A percentile compares a stretch with the other conserved stretches of the same genome.
Evolutionary conservation across 306 rosid genomes (phyloP).

Genomic region (Vigna mungo): DNA sequence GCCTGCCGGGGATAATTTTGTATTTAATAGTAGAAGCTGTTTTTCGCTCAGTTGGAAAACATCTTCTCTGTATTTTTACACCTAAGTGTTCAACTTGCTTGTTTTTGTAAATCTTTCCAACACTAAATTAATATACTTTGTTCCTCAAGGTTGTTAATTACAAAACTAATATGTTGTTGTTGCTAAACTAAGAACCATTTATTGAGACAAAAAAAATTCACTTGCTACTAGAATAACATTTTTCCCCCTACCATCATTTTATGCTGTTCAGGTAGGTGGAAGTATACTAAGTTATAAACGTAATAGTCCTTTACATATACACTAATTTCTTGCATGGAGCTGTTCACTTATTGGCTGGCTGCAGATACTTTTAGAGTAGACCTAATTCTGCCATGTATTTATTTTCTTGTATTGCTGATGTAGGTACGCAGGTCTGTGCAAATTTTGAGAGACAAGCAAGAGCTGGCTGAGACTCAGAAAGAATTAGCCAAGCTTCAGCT

Average conservation of each 20-base stretch:
- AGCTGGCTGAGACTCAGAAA: slow-evolving; percentile 89
- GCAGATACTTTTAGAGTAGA: slow-evolving; percentile 5
- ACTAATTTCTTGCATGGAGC: slow-evolving; percentile 1
- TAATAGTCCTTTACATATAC: not conserved
- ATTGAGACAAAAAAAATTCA: not conserved
- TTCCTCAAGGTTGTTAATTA: slow-evolving; percentile 18
- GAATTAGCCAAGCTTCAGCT: slow-evolving; percentile 89
- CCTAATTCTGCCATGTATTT: slow-evolving; percentile 10
- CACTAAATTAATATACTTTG: not conserved
- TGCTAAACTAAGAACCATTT: not conserved
- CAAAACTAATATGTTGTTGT: not conserved
- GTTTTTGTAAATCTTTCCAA: slow-evolving; percentile 9
- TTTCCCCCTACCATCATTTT: slow-evolving; percentile 29
- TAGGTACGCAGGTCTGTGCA: slow-evolving; percentile 96
- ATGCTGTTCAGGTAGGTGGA: not conserved
- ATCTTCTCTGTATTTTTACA: slow-evolving; percentile 40
- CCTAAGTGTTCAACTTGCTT: not conserved
- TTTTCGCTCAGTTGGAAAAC: not conserved
- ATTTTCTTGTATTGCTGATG: slow-evolving; percentile 39
- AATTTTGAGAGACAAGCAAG: slow-evolving; percentile 92
- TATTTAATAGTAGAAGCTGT: not conserved
- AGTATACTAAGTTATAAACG: not conserved
- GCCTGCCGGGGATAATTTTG: not conserved
- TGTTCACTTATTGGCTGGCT: slow-evolving; percentile 19
- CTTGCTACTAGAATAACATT: not conserved